Evolutionary conservation across 116 monocot genomes (phyloP).

Genomic region (Papilionanthe hybrid): DNA sequence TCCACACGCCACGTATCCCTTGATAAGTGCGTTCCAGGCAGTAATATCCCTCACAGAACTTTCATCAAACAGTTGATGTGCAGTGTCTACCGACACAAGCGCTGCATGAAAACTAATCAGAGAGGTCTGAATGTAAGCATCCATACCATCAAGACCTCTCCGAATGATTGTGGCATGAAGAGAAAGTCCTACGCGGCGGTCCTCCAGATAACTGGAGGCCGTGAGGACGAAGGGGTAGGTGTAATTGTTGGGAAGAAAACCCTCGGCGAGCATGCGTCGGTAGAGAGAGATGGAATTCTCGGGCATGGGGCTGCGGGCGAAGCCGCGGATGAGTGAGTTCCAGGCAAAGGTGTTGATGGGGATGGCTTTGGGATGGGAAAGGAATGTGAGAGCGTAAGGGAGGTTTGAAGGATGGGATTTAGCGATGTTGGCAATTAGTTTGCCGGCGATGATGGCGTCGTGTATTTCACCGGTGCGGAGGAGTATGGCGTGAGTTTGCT

Average conservation of each 20-base stretch:
- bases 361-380: constrained; percentile 17
- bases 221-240: constrained; percentile 60
- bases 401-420: constrained; percentile 18
- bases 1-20: constrained; percentile 29
- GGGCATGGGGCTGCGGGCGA: constrained; percentile 33
- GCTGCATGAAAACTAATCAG: constrained; percentile 43
- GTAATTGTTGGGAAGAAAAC: constrained; percentile 48
- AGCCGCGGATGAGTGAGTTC: constrained; percentile 61
- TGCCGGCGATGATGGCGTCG: constrained; percentile 41
- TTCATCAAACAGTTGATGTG: constrained; percentile 46
- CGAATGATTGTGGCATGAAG: constrained; percentile 44
- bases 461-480: constrained; percentile 29
- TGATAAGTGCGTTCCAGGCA: constrained; percentile 61
- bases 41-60: constrained; percentile 42
- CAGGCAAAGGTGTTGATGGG: constrained; percentile 43
- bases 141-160: constrained; percentile 35
- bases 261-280: constrained; percentile 31
- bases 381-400: constrained; percentile 38
- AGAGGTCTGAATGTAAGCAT: constrained; percentile 46
- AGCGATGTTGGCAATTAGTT: constrained; percentile 42
- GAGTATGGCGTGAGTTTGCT: constrained; percentile 46
- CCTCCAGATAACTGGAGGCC: constrained; percentile 24
- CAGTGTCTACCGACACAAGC: constrained; percentile 24
- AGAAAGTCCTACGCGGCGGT: constrained; percentile 24
- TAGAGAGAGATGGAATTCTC: constrained; percentile 22